These are phyloP conservation scores for Aspergillus unguis DNA, from an alignment of 2,329 filamentous ascomycete genomes.

Conservation along the genomic window DNA sequence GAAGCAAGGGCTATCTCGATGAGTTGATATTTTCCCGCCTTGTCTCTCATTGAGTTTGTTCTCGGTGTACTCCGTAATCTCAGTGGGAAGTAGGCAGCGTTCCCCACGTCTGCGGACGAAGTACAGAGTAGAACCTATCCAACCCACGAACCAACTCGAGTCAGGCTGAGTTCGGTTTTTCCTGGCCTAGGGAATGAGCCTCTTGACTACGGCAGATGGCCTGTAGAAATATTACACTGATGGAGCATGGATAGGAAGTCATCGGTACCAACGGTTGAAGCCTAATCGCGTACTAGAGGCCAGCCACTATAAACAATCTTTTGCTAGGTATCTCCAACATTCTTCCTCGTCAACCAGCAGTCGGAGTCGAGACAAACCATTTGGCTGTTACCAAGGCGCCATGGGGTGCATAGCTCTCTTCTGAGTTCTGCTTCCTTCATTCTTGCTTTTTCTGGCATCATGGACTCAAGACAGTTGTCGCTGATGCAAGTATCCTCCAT, in stretches of 20 bases:
- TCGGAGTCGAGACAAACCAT: not conserved
- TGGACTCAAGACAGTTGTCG: not conserved
- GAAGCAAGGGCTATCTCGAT: constrained; percentile 5
- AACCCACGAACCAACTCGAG: not conserved
- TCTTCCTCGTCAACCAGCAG: not conserved
- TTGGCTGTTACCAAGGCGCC: not conserved
- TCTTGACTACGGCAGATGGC: too few relatives aligned
- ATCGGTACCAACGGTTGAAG: not conserved
- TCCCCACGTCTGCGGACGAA: not conserved
- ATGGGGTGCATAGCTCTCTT: not conserved
- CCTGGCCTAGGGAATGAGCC: too few relatives aligned
- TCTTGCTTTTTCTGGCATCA: constrained; percentile 9
- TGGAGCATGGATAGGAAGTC: too few relatives aligned
- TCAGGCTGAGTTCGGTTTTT: too few relatives aligned
- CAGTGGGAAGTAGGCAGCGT: not conserved
- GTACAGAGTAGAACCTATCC: not conserved
- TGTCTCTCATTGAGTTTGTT: not conserved
- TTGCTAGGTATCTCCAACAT: constrained; percentile 4
- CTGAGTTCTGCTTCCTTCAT: not conserved
- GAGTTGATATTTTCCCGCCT: not conserved
- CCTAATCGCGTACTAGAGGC: not conserved
- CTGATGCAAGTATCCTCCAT: constrained; percentile 5
- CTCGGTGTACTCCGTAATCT: not conserved
- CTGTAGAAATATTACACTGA: too few relatives aligned
- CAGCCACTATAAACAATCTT: constrained; percentile 3